Conservation (phyloP, 1,284 basidiomycete species). For the Ganoderma lingzhi region DNA sequence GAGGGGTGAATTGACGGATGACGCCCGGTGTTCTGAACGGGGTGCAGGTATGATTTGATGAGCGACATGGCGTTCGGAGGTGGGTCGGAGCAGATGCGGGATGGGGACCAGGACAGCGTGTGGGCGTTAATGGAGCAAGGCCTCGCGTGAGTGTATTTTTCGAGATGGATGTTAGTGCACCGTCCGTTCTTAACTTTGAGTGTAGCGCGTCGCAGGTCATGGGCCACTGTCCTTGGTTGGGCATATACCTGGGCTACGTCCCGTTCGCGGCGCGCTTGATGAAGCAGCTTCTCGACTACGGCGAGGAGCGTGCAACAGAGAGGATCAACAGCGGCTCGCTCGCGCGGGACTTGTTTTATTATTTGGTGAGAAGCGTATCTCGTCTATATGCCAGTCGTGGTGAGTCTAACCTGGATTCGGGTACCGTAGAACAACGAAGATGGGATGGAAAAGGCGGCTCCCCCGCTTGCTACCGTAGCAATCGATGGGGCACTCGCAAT, state of each 20-base stretch:
- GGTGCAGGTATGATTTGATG: slow-evolving; percentile 48
- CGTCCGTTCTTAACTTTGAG: not conserved
- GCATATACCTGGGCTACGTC: slow-evolving; percentile 17
- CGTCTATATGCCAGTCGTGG: not conserved
- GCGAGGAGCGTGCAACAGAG: slow-evolving; percentile 3
- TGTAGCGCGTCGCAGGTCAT: slow-evolving; percentile 11
- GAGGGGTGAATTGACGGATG: not conserved
- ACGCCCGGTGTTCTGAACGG: not conserved
- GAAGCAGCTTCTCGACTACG: slow-evolving; percentile 15
- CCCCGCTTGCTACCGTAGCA: slow-evolving; percentile 22
- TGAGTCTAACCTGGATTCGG: not conserved
- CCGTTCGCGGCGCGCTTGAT: slow-evolving; percentile 19
- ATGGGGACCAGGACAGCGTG: slow-evolving; percentile 24
- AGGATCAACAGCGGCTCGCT: slow-evolving; percentile 21
- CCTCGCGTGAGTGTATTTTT: slow-evolving; percentile 20
- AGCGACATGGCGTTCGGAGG: slow-evolving; percentile 45
- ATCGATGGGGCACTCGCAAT: slow-evolving; percentile 30
- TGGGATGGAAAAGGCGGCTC: slow-evolving; percentile 18
- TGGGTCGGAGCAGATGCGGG: slow-evolving; percentile 20
- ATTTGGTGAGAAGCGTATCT: slow-evolving; percentile 22
- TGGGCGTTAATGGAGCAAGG: slow-evolving; percentile 25
- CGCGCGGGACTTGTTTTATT: slow-evolving; percentile 30
- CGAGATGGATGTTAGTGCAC: not conserved
- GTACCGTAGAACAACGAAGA: slow-evolving; percentile 33
- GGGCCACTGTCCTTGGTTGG: slow-evolving; percentile 14